Percentiles rank a stretch among this genome's conserved stretches.
phyloP scores from a whole-genome alignment of 2,329 filamentous ascomycete genomes.

The Ilyonectria destructans region DNA sequence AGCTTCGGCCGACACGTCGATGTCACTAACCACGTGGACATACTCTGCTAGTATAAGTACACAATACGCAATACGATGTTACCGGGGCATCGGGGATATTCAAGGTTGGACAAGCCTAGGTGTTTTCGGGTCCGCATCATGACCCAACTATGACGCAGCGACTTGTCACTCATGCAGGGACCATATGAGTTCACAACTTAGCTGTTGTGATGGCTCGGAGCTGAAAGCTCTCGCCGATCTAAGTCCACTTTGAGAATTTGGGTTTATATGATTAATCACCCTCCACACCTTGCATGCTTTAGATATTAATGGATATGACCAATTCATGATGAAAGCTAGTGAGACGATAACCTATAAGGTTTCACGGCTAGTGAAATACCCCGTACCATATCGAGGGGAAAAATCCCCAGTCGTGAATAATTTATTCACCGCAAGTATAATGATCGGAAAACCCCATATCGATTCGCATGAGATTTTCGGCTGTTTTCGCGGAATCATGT shows the following conservation, averaged over 20 bases:
- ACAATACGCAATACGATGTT: background rate
- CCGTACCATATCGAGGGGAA: no score
- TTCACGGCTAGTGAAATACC: no score
- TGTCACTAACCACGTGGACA: background rate
- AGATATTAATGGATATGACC: background rate
- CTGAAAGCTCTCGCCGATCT: slow-evolving; percentile 8
- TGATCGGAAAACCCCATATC: no score
- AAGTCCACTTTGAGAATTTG: slow-evolving; percentile 15
- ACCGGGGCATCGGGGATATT: background rate
- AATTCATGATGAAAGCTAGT: no score
- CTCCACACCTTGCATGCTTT: background rate
- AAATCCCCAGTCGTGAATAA: no score
- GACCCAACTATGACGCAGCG: slow-evolving; percentile 14
- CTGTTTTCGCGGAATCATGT: background rate
- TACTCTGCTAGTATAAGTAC: background rate
- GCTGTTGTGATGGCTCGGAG: background rate
- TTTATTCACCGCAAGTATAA: no score
- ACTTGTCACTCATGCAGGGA: slow-evolving; percentile 12
- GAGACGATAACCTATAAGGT: background rate
- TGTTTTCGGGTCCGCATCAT: background rate
- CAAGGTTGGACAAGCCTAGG: no score
- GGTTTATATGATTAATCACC: slow-evolving; percentile 15
- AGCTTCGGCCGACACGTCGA: background rate
- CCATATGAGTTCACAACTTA: slow-evolving; percentile 9
- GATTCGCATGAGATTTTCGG: background rate